Percentiles rank a stretch among this genome's conserved stretches.
phyloP scores from a whole-genome alignment of 805 yeast genomes.

The Metschnikowia matae region DNA sequence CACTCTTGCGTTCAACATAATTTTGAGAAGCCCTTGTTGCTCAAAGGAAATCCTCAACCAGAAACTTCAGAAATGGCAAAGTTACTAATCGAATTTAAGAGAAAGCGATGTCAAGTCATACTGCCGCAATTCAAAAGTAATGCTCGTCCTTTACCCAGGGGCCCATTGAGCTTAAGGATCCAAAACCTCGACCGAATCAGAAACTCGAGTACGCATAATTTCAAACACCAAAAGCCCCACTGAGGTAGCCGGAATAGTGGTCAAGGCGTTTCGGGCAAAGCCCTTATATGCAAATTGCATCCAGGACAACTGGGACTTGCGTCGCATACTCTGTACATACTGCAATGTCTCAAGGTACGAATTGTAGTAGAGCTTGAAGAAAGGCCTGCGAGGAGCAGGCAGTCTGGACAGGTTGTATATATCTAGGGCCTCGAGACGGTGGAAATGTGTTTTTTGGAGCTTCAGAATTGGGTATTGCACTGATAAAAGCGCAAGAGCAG shows the following conservation, averaged over 20 bases:
- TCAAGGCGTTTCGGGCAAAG: conserved; percentile 62
- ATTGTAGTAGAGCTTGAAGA: conserved; percentile 56
- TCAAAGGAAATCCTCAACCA: too few species aligned
- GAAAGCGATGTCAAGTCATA: too few species aligned
- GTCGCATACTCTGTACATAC: conserved; percentile 51
- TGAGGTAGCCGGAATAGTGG: conserved; percentile 84
- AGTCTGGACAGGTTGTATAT: conserved; percentile 40
- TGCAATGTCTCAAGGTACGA: conserved; percentile 66
- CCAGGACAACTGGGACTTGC: conserved; percentile 58
- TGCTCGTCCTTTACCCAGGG: too few species aligned
- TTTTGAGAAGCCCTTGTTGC: too few species aligned
- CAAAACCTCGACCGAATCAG: conserved; percentile 28
- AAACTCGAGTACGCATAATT: conserved; percentile 55
- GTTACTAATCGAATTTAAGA: too few species aligned
- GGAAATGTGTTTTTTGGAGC: conserved; percentile 73
- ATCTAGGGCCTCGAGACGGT: conserved; percentile 78
- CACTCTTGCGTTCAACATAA: too few species aligned
- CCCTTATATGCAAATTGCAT: conserved; percentile 74
- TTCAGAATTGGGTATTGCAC: conserved; percentile 82
- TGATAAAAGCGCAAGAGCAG: conserved; percentile 70
- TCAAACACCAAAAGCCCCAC: conserved; percentile 83
- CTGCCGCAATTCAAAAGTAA: too few species aligned
- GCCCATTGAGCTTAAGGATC: neutral
- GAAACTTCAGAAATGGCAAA: too few species aligned
- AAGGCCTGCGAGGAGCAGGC: conserved; percentile 25